A percentile compares a stretch with the other conserved stretches of the same genome.
phyloP scores from a whole-genome alignment of 495 filamentous ascomycete genomes.

The Aspergillus carlsbadensis region DNA sequence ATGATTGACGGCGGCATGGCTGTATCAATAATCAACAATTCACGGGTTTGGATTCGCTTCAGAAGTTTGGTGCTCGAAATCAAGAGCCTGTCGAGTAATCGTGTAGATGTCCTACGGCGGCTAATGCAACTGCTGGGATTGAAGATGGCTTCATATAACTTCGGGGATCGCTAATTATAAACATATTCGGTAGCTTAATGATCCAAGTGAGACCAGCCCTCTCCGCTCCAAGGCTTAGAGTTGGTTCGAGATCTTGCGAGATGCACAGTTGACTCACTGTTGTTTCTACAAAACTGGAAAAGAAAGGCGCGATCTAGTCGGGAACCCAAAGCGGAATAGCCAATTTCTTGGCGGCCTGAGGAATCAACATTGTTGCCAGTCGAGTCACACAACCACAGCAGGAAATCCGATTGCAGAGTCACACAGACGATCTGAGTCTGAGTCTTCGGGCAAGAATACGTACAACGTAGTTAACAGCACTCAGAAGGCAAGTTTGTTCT shows the following conservation, averaged over 20 bases:
- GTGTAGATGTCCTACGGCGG: background rate
- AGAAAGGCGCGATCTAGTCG: conserved; percentile 5
- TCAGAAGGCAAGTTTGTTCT: too few relatives aligned
- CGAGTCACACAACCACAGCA: too few relatives aligned
- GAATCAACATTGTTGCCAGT: background rate
- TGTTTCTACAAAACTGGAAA: background rate
- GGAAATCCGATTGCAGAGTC: too few relatives aligned
- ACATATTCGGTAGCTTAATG: background rate
- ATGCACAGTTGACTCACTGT: background rate
- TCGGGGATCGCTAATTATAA: background rate
- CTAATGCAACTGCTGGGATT: background rate
- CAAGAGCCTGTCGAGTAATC: too few relatives aligned
- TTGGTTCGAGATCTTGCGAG: background rate
- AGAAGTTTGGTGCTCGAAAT: background rate
- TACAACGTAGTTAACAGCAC: too few relatives aligned
- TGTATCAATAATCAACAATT: background rate
- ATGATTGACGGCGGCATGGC: conserved; percentile 34
- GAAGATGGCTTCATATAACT: background rate
- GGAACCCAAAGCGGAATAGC: conserved; percentile 35
- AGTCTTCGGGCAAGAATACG: too few relatives aligned
- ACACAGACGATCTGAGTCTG: too few relatives aligned
- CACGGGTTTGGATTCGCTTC: background rate
- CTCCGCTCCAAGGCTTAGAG: background rate
- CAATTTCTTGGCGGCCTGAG: conserved; percentile 7
- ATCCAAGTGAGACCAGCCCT: too few relatives aligned